A percentile compares a stretch with the other conserved stretches of the same genome.
These are phyloP conservation scores for Xylariales sp. DNA, from an alignment of 2,329 filamentous ascomycete species.

Conservation along the genomic window DNA sequence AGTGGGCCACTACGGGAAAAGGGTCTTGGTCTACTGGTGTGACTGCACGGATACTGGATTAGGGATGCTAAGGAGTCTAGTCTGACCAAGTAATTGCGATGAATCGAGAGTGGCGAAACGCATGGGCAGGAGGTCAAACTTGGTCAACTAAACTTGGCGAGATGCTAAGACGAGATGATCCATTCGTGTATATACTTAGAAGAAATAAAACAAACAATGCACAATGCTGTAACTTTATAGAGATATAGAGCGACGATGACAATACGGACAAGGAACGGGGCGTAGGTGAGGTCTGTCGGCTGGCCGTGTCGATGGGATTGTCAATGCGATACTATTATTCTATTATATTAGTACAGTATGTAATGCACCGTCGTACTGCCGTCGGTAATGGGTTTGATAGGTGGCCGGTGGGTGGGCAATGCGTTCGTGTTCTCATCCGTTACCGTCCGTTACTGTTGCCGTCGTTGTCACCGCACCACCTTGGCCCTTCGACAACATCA, in stretches of 20 bases:
- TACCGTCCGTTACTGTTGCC: conserved; percentile 3
- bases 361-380: not conserved
- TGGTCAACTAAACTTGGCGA: not conserved
- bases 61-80: not conserved
- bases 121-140: not conserved
- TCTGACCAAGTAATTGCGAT: conserved; percentile 1
- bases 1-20: conserved; percentile 30
- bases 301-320: conserved; percentile 9
- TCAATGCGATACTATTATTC: conserved; percentile 2
- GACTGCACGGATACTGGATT: conserved; percentile 7
- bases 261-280: conserved; percentile 1
- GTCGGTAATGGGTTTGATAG: not conserved
- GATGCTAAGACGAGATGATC: not conserved
- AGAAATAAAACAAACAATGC: conserved; percentile 8
- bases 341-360: not conserved
- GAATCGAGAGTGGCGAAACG: conserved; percentile 9
- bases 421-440: conserved; percentile 6
- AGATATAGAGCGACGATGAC: conserved; percentile 9
- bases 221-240: conserved; percentile 5
- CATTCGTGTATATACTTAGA: conserved; percentile 3
- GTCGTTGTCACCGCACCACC: conserved; percentile 12
- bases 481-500: conserved; percentile 8
- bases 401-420: conserved; percentile 1
- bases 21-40: conserved; percentile 18
- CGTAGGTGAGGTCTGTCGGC: conserved; percentile 7